phyloP scores from a whole-genome alignment of 176 grass and related monocot species.

The Cymbopogon citratus region DNA sequence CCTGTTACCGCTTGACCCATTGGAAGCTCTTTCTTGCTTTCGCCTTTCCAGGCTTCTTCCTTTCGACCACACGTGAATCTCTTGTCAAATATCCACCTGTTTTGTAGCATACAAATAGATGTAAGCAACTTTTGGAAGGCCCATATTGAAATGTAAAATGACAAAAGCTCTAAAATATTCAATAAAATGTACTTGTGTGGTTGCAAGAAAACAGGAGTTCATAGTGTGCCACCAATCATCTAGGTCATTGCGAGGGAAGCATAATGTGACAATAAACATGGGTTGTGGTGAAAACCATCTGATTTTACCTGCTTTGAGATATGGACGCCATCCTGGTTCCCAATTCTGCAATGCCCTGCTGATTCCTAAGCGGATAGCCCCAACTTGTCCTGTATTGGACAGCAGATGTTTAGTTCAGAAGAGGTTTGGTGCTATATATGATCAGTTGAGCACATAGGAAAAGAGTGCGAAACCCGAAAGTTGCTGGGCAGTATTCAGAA shows the following conservation, averaged over 20 bases:
- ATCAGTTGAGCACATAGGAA: neutral
- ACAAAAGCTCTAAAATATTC: neutral
- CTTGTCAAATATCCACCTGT: constrained; percentile 89
- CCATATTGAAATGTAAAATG: neutral
- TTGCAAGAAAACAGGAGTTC: neutral
- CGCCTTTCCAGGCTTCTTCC: constrained; percentile 91
- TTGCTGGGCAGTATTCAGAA: neutral
- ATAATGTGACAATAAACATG: neutral
- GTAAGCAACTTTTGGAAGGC: constrained; percentile 5
- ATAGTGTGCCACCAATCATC: neutral
- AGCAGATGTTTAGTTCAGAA: neutral
- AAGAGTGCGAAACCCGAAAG: neutral
- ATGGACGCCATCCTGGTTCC: constrained; percentile 74
- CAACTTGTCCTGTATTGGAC: constrained; percentile 67
- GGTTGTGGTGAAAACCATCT: neutral
- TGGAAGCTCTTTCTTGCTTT: constrained; percentile 99
- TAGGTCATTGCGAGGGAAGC: neutral
- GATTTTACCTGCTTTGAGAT: constrained; percentile 88
- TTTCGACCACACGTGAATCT: constrained; percentile 83
- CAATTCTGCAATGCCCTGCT: constrained; percentile 92
- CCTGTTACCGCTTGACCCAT: constrained; percentile 97
- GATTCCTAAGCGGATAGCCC: constrained; percentile 85
- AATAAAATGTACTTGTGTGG: neutral
- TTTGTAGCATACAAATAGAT: constrained; percentile 7
- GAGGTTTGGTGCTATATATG: neutral